Percentiles rank a stretch among this genome's conserved stretches.
These are phyloP conservation scores for Cupressus sempervirens DNA, from an alignment of 75 land plant genomes.

Conservation along the genomic window DNA sequence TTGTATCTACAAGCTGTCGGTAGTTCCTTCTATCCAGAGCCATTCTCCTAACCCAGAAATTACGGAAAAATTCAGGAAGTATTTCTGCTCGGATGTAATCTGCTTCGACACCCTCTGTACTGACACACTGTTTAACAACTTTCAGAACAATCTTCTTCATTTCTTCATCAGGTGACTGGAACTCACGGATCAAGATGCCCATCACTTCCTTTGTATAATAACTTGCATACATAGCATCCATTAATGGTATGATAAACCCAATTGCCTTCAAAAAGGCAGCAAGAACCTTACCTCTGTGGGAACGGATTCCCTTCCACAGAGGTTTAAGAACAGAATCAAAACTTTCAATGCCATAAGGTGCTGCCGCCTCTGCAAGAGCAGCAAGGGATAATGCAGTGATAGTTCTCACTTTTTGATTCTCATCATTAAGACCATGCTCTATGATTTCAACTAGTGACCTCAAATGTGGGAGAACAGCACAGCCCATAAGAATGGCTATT, in stretches of 20 bases:
- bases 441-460: conserved; percentile 94
- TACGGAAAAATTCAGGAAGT: conserved; percentile 85
- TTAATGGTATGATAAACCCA: conserved; percentile 95
- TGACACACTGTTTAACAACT: conserved; percentile 98
- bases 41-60: conserved; percentile 98
- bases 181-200: conserved; percentile 87
- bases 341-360: conserved; percentile 99
- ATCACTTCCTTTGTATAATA: conserved; percentile 99
- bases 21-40: conserved; percentile 96
- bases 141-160: conserved; percentile 98
- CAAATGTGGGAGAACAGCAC: conserved; percentile 96
- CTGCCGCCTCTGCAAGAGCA: conserved; percentile 93
- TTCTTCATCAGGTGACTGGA: conserved; percentile 99
- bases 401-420: conserved; percentile 95
- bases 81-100: conserved; percentile 83
- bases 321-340: conserved; percentile 99
- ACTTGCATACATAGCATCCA: conserved; percentile 96
- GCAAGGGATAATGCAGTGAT: conserved; percentile 94
- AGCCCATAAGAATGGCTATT: conserved; percentile 98
- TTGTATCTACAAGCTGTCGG: conserved; percentile 93
- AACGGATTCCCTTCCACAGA: conserved; percentile 95
- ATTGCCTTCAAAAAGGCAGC: conserved; percentile 97
- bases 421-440: conserved; percentile 95
- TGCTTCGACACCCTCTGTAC: conserved; percentile 99
- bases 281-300: conserved; percentile 93